A percentile compares a stretch with the other conserved stretches of the same genome.
Conservation (phyloP, 2,329 filamentous ascomycete species). For the Thelonectria rubi region DNA sequence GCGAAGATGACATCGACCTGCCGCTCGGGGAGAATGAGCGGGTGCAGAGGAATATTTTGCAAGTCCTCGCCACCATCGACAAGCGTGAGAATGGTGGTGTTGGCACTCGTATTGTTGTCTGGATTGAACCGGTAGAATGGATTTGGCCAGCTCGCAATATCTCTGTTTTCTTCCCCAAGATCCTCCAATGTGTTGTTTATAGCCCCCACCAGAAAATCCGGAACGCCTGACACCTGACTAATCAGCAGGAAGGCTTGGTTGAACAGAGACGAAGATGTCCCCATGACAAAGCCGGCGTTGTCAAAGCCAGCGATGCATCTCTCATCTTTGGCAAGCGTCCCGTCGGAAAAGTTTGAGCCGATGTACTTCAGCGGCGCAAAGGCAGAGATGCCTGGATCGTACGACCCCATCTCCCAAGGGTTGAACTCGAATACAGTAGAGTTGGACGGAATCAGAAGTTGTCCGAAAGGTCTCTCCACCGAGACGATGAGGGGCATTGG, state of each 20-base stretch:
- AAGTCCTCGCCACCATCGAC: conserved; percentile 82
- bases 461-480: conserved; percentile 71
- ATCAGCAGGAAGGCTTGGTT: conserved; percentile 78
- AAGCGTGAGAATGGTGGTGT: conserved; percentile 67
- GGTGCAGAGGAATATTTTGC: conserved; percentile 82
- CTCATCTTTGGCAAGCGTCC: conserved; percentile 63
- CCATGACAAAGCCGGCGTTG: conserved; percentile 84
- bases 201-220: conserved; percentile 59
- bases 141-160: conserved; percentile 81
- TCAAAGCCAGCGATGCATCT: conserved; percentile 82
- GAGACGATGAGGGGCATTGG: conserved; percentile 80
- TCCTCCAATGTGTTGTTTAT: conserved; percentile 61
- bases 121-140: conserved; percentile 76
- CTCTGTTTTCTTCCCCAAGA: conserved; percentile 69
- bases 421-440: conserved; percentile 82
- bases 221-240: conserved; percentile 43
- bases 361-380: conserved; percentile 77
- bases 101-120: conserved; percentile 65
- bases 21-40: conserved; percentile 76
- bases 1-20: conserved; percentile 83
- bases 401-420: conserved; percentile 81
- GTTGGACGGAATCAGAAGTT: conserved; percentile 66
- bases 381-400: conserved; percentile 75
- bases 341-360: conserved; percentile 75
- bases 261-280: conserved; percentile 86